phyloP scores from a whole-genome alignment of 108 stramenopile genomes.

The Bacterosira constricta region DNA sequence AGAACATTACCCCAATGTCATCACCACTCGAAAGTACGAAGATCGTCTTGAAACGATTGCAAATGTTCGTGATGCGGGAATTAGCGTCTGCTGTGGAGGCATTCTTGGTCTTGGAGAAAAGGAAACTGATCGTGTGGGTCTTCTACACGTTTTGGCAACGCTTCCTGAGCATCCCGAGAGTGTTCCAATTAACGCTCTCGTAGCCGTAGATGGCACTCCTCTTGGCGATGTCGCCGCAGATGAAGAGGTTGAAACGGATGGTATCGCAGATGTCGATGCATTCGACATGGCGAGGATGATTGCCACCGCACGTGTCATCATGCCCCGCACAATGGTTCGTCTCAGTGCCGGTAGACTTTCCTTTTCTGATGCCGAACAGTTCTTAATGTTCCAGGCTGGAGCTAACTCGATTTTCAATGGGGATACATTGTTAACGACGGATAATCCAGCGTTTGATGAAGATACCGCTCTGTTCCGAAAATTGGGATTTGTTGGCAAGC shows the following conservation, averaged over 20 bases:
- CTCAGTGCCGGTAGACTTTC: constrained; percentile 94
- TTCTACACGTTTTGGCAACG: constrained; percentile 94
- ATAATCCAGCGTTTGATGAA: constrained; percentile 93
- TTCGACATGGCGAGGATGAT: constrained; percentile 99
- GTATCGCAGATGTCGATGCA: constrained; percentile 82
- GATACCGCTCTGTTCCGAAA: constrained; percentile 88
- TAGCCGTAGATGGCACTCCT: constrained; percentile 90
- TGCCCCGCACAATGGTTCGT: constrained; percentile 98
- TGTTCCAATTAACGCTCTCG: constrained; percentile 97
- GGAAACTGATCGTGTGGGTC: constrained; percentile 91
- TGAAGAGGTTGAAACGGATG: constrained; percentile 49
- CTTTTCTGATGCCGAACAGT: constrained; percentile 95
- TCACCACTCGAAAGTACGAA: constrained; percentile 93
- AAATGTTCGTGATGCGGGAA: constrained; percentile 96
- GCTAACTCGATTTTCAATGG: constrained; percentile 99
- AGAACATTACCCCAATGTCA: constrained; percentile 96
- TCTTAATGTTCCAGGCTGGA: constrained; percentile 96
- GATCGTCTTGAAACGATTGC: constrained; percentile 95
- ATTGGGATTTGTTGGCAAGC: constrained; percentile 91
- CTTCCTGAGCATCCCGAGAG: constrained; percentile 96
- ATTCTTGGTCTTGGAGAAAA: constrained; percentile 96
- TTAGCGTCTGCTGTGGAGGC: constrained; percentile 98
- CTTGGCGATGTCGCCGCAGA: constrained; percentile 73
- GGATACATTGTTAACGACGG: constrained; percentile 94
- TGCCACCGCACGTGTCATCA: constrained; percentile 95